Conservation (phyloP, 2,329 filamentous ascomycete genomes). For the Phialocephala sp. region DNA sequence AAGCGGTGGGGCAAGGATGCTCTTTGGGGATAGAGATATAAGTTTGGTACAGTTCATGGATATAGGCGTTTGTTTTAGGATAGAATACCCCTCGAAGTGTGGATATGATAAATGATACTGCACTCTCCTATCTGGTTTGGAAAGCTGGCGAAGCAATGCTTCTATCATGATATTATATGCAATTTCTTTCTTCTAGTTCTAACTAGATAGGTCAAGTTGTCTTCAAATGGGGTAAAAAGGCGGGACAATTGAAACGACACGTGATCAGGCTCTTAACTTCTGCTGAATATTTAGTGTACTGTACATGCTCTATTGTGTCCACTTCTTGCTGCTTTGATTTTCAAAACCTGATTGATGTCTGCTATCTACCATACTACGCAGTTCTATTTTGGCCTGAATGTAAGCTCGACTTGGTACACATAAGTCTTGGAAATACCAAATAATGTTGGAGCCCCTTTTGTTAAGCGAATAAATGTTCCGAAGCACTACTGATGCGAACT, state of each 20-base stretch:
- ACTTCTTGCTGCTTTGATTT: too few relatives aligned
- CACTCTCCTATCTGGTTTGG: not conserved
- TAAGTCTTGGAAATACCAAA: too few relatives aligned
- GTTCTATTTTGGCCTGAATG: too few relatives aligned
- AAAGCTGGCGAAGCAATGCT: slow-evolving; percentile 3
- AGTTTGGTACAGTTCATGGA: slow-evolving; percentile 2
- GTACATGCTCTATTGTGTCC: not conserved
- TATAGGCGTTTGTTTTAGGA: slow-evolving; percentile 19
- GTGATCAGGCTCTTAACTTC: not conserved
- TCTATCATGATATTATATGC: not conserved
- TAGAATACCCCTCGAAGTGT: not conserved
- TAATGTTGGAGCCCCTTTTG: too few relatives aligned
- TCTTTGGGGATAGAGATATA: slow-evolving; percentile 37
- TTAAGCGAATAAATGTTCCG: too few relatives aligned
- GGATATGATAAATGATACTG: not conserved
- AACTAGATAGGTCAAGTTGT: not conserved
- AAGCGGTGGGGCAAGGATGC: slow-evolving; percentile 39
- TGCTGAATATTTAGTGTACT: not conserved
- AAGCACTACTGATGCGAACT: too few relatives aligned
- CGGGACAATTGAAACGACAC: not conserved
- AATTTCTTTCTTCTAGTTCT: not conserved
- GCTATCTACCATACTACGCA: too few relatives aligned
- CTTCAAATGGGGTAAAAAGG: not conserved
- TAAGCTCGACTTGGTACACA: too few relatives aligned
- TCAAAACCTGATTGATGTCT: too few relatives aligned